These are phyloP conservation scores for Fusarium udum DNA, from an alignment of 2,329 filamentous ascomycete genomes.

Conservation along the genomic window DNA sequence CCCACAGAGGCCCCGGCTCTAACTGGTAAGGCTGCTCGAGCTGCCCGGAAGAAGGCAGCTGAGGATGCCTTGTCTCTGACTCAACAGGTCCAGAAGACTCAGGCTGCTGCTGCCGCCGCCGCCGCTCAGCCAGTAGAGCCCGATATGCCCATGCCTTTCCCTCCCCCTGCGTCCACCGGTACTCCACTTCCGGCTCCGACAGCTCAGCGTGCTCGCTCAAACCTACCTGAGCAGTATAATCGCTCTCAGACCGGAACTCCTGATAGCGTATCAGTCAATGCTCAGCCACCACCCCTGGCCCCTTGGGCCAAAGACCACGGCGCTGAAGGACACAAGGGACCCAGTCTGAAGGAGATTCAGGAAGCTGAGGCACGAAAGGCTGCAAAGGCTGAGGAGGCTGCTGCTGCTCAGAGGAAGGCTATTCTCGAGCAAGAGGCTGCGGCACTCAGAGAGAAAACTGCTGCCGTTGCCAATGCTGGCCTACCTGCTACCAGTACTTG, in stretches of 20 bases:
- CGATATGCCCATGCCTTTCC: conserved; percentile 80
- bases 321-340: conserved; percentile 76
- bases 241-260: conserved; percentile 84
- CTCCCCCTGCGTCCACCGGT: conserved; percentile 69
- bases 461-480: conserved; percentile 61
- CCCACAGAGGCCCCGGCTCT: conserved; percentile 19
- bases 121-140: conserved; percentile 58
- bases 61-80: conserved; percentile 72
- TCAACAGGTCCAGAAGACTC: conserved; percentile 84
- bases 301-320: conserved; percentile 94
- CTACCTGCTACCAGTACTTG: conserved; percentile 90
- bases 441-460: conserved; percentile 65
- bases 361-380: conserved; percentile 94
- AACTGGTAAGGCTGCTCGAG: conserved; percentile 41
- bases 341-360: conserved; percentile 95
- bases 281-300: conserved; percentile 76
- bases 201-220: conserved; percentile 84
- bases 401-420: conserved; percentile 79
- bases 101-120: conserved; percentile 54
- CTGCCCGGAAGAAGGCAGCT: conserved; percentile 46
- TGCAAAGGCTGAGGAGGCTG: conserved; percentile 85
- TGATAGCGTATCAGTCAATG: conserved; percentile 54
- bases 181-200: conserved; percentile 89
- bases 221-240: conserved; percentile 78
- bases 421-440: conserved; percentile 81